Evolutionary conservation across 179 eudicot species (phyloP).

Genomic region (Beta corolliflora): DNA sequence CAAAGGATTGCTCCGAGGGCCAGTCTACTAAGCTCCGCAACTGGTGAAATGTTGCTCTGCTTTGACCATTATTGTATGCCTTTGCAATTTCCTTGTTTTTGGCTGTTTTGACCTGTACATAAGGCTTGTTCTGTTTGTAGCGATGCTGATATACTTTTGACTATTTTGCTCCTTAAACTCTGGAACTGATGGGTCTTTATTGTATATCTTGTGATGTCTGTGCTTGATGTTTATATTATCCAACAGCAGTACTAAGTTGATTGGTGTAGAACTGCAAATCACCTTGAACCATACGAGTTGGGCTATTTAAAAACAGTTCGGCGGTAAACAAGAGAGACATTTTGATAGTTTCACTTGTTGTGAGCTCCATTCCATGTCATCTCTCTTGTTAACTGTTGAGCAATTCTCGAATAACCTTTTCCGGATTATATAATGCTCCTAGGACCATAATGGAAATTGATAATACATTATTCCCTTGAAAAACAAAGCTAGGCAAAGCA

Average conservation of each 20-base stretch:
- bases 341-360: too few relatives aligned
- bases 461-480: background rate
- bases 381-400: too few relatives aligned
- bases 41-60: background rate
- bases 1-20: conserved; percentile 39
- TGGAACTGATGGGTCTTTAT: background rate
- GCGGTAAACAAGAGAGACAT: too few relatives aligned
- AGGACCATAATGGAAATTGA: too few relatives aligned
- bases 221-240: background rate
- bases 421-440: background rate
- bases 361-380: too few relatives aligned
- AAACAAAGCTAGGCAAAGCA: background rate
- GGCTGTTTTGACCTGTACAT: background rate
- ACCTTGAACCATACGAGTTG: too few relatives aligned
- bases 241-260: background rate
- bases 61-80: background rate
- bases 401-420: too few relatives aligned
- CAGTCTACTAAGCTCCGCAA: conserved; percentile 10
- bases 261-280: too few relatives aligned
- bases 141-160: background rate
- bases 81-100: background rate
- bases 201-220: background rate
- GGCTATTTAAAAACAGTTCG: too few relatives aligned
- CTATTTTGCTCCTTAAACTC: background rate
- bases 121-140: background rate